phyloP scores from a whole-genome alignment of 768 basidiomycete species.

The Plicaturopsis crispa region DNA sequence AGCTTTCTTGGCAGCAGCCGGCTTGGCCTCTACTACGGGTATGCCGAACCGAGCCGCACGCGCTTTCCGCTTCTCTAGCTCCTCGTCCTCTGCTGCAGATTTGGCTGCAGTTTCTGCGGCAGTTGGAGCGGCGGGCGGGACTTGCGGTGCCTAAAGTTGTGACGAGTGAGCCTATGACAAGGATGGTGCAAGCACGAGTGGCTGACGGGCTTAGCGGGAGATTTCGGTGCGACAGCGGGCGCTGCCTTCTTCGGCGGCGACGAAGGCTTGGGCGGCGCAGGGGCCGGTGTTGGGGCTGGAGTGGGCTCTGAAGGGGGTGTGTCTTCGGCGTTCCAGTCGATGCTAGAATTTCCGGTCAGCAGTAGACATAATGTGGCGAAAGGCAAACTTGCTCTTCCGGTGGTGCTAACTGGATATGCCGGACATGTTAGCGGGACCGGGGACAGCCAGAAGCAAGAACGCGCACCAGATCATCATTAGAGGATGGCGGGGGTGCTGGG shows the following conservation, averaged over 20 bases:
- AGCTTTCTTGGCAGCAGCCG: slow-evolving; percentile 13
- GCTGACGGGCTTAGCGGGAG: not conserved
- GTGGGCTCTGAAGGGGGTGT: slow-evolving; percentile 9
- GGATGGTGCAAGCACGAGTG: not conserved
- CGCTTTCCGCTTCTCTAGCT: slow-evolving; percentile 48
- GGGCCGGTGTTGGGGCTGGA: not conserved
- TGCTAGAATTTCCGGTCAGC: slow-evolving; percentile 17
- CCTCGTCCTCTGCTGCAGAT: slow-evolving; percentile 27
- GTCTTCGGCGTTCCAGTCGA: slow-evolving; percentile 36
- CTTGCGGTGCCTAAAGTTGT: too few relatives aligned
- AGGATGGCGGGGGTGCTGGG: slow-evolving; percentile 3
- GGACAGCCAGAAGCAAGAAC: not conserved
- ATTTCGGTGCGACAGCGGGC: slow-evolving; percentile 6
- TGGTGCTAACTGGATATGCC: slow-evolving; percentile 18
- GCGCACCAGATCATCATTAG: slow-evolving; percentile 22
- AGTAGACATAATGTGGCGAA: slow-evolving; percentile 2
- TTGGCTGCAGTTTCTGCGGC: slow-evolving; percentile 3
- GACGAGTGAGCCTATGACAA: too few relatives aligned
- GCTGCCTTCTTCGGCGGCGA: not conserved
- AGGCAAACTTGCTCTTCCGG: slow-evolving; percentile 20
- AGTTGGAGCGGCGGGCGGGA: slow-evolving; percentile 1
- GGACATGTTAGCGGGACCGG: slow-evolving; percentile 4
- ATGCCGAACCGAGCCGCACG: slow-evolving; percentile 70
- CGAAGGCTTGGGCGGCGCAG: not conserved
- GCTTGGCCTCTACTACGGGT: slow-evolving; percentile 38